Evolutionary conservation across 768 basidiomycete genomes (phyloP).

Genomic region (Leccinum obscurum): DNA sequence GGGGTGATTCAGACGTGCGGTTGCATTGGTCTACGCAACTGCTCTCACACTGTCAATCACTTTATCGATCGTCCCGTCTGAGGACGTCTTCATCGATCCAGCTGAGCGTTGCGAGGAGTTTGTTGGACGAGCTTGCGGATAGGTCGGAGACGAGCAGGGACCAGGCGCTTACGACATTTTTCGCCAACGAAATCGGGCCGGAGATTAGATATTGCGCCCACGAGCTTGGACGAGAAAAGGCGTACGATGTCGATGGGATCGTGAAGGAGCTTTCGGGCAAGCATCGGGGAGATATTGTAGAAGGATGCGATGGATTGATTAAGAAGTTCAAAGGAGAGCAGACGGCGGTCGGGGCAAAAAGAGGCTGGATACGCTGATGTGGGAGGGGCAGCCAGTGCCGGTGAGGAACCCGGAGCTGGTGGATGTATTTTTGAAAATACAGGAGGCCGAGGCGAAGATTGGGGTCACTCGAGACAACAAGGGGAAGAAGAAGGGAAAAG

Average conservation of each 20-base stretch:
- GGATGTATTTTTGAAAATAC: slow-evolving; percentile 79
- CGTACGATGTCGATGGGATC: slow-evolving; percentile 81
- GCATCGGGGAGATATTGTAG: slow-evolving; percentile 61
- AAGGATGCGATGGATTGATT: slow-evolving; percentile 57
- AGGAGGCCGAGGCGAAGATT: slow-evolving; percentile 70
- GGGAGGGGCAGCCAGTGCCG: slow-evolving; percentile 84
- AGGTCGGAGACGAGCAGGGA: slow-evolving; percentile 72
- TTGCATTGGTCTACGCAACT: slow-evolving; percentile 78
- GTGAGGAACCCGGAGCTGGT: slow-evolving; percentile 91
- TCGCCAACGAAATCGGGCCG: slow-evolving; percentile 85
- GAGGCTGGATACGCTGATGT: slow-evolving; percentile 60
- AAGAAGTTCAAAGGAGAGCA: slow-evolving; percentile 49
- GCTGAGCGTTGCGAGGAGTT: slow-evolving; percentile 71
- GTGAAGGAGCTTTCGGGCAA: slow-evolving; percentile 60
- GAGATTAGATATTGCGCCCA: slow-evolving; percentile 94
- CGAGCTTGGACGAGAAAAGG: slow-evolving; percentile 72
- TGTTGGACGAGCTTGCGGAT: slow-evolving; percentile 68
- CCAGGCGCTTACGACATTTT: slow-evolving; percentile 82
- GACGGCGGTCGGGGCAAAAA: slow-evolving; percentile 40
- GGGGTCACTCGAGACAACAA: slow-evolving; percentile 35
- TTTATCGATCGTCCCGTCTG: slow-evolving; percentile 52
- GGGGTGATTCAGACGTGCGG: slow-evolving; percentile 75
- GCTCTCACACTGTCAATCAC: slow-evolving; percentile 67
- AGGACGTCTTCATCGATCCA: slow-evolving; percentile 62
- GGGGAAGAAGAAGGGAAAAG: slow-evolving; percentile 39